Evolutionary conservation across 2,329 filamentous ascomycete genomes (phyloP), one percentile per base, ranked within the genome.

Genomic region (Calonectria pauciramosa): DNA sequence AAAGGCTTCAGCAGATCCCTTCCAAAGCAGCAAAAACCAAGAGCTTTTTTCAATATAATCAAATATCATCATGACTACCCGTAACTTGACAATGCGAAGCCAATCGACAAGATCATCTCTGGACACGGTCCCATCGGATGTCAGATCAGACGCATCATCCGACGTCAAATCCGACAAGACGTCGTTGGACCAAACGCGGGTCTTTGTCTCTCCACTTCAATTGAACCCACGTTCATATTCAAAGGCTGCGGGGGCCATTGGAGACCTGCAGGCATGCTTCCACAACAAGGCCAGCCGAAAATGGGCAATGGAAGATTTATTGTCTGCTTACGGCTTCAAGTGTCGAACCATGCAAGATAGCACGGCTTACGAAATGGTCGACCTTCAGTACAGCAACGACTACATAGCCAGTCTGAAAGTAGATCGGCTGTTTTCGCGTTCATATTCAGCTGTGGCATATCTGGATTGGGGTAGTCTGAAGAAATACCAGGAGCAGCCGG

Each of bases 201-300:
- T 23, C 38, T 60, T n/a, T 18, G 10, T 23, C 38, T 60, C 34
- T 10, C 56, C 56, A 7, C 34, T 38, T 9, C 56, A 20, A 20
- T 32, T 60, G 23, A 41, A 34, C 18, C 32, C 56, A 11, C 34
- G 20, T 11, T 38, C 56, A 1, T 60, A 23, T 13, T 38, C 56
- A 60, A 60, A 60, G 34, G 56, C 56, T 7, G 26, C 34, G 1
- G 56, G 36, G n/a, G 56, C 56, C n/a, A 60, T 60, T 28, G 56
- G 56, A 36, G 56, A 60, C 30, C 20, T 60, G 56, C 56, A 60
- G 56, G 8, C 56, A 20, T 38, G 56, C 34, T 60, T 60, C 56
- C 56, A 60, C 56, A 60, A 60, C 56, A 60, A 60, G 13, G 56
- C 56, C 56, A 60, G 56, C n/a, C 34, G 56, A 41, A 60, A 38